A percentile compares a stretch with the other conserved stretches of the same genome.
These are phyloP conservation scores for Juncus inflexus DNA, from an alignment of 176 grass and related monocot genomes.

Conservation along the genomic window DNA sequence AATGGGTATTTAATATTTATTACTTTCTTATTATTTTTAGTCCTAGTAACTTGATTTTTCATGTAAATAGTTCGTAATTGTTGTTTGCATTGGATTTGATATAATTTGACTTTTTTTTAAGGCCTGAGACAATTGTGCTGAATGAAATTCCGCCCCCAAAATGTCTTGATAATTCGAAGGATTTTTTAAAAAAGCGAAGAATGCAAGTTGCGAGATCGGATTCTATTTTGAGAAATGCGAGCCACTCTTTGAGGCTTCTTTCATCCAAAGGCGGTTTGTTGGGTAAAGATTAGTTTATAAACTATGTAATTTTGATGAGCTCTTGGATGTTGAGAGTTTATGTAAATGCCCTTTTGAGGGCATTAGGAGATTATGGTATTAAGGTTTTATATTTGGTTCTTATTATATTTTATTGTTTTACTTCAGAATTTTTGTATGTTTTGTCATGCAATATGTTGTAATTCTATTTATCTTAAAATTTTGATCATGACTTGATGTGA, in stretches of 20 bases:
- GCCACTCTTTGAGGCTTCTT: constrained; percentile 29
- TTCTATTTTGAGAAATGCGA: constrained; percentile 33
- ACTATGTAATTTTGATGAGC: not conserved
- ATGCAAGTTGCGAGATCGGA: constrained; percentile 31
- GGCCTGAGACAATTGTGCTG: constrained; percentile 69
- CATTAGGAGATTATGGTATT: too few species aligned
- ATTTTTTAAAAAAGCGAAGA: constrained; percentile 70
- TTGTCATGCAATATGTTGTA: too few species aligned
- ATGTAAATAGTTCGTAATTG: not conserved
- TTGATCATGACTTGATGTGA: too few species aligned
- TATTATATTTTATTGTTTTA: too few species aligned
- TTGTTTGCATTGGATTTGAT: not conserved
- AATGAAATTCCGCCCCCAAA: constrained; percentile 50
- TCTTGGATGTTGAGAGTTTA: too few species aligned
- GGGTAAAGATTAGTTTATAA: constrained; percentile 25
- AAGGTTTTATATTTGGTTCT: too few species aligned
- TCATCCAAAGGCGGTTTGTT: constrained; percentile 34
- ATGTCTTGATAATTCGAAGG: constrained; percentile 51
- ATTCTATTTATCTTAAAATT: too few species aligned
- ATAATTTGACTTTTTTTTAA: constrained; percentile 32
- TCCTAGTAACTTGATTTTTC: constrained; percentile 16
- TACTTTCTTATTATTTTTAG: not conserved
- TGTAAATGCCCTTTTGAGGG: too few species aligned
- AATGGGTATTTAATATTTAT: constrained; percentile 42
- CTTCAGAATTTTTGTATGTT: too few species aligned